A percentile compares a stretch with the other conserved stretches of the same genome.
Conservation (phyloP, 2,329 filamentous ascomycete species). For the Neofusicoccum umdonicola region DNA sequence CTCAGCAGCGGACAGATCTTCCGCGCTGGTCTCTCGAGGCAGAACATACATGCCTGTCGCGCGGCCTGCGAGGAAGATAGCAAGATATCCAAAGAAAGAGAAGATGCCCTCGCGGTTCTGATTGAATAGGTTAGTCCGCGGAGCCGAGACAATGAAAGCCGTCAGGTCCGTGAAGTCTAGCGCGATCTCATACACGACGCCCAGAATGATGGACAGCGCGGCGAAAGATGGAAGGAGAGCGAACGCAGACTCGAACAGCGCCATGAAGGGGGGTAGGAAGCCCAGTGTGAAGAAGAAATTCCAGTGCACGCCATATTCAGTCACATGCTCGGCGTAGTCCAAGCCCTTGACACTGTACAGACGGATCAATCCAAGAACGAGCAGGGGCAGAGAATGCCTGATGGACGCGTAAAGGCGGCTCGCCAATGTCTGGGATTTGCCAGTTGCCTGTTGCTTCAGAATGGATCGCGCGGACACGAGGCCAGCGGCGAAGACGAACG, state of each 20-base stretch:
- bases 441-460: constrained; percentile 64
- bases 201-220: constrained; percentile 67
- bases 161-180: constrained; percentile 72
- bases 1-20: not conserved
- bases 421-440: constrained; percentile 50
- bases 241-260: constrained; percentile 73
- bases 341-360: constrained; percentile 88
- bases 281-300: constrained; percentile 99
- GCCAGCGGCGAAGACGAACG: constrained; percentile 93
- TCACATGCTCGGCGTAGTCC: constrained; percentile 95
- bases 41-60: constrained; percentile 78
- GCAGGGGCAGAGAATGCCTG: constrained; percentile 78
- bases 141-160: constrained; percentile 77
- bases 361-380: constrained; percentile 75
- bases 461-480: constrained; percentile 83
- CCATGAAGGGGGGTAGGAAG: constrained; percentile 83
- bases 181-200: constrained; percentile 67
- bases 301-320: constrained; percentile 98
- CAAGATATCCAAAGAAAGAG: constrained; percentile 88
- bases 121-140: constrained; percentile 73
- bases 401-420: constrained; percentile 64
- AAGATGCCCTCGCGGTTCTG: constrained; percentile 96
- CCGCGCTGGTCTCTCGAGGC: constrained; percentile 31
- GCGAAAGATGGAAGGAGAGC: constrained; percentile 73
- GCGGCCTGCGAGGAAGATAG: constrained; percentile 90